phyloP scores from a whole-genome alignment of 768 basidiomycete species.

The Auricularia heimuer region DNA sequence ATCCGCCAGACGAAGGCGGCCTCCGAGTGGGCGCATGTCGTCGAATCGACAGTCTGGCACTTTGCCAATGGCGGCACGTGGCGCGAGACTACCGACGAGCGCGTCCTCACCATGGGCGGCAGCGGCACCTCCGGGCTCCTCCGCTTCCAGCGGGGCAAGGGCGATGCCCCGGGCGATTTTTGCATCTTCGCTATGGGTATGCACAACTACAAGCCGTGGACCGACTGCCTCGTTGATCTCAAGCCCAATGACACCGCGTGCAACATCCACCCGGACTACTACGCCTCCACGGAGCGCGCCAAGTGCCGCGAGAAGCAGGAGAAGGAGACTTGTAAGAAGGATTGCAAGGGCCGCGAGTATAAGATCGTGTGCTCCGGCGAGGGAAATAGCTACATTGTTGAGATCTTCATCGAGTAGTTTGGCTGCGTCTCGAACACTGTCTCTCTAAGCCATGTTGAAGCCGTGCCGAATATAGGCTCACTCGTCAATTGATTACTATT shows the following conservation, averaged over 20 bases:
- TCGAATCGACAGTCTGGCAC: slow-evolving; percentile 27
- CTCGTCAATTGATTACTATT: too few species aligned
- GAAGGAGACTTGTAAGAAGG: neutral
- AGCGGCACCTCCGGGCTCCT: slow-evolving; percentile 33
- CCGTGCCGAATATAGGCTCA: too few species aligned
- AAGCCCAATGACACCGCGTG: neutral
- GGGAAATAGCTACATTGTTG: neutral
- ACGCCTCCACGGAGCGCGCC: neutral
- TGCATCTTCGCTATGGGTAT: slow-evolving; percentile 29
- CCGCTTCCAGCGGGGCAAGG: slow-evolving; percentile 16
- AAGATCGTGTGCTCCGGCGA: neutral
- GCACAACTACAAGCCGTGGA: slow-evolving; percentile 31
- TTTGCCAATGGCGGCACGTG: slow-evolving; percentile 26
- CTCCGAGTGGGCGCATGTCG: slow-evolving; percentile 18
- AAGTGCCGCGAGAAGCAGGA: neutral
- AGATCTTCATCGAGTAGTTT: neutral
- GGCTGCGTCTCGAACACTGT: too few species aligned
- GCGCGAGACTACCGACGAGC: slow-evolving; percentile 13
- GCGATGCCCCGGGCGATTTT: slow-evolving; percentile 19
- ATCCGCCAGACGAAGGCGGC: slow-evolving; percentile 13
- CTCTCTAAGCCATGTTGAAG: too few species aligned
- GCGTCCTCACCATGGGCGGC: slow-evolving; percentile 25
- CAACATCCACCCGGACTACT: neutral
- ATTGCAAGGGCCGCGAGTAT: neutral
- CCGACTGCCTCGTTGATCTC: slow-evolving; percentile 18